Percentiles rank a stretch among this genome's conserved stretches.
Conservation (phyloP, 345 rosid species). For the Syzygium aqueum region DNA sequence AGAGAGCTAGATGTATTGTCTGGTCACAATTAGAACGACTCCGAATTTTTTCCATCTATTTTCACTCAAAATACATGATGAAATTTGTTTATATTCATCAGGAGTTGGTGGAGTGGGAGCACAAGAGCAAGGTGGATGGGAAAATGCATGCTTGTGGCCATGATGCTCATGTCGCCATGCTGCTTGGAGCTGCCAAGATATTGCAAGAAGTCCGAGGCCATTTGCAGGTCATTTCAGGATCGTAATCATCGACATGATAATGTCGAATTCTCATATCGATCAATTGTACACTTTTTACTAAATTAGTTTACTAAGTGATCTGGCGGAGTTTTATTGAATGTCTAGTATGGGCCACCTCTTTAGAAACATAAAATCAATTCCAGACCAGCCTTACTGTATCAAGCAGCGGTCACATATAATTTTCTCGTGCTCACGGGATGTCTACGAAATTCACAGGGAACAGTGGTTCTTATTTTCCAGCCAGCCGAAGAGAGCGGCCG, state of each 20-base stretch:
- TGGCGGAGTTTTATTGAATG: not conserved
- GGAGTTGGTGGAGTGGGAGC: conserved; percentile 29
- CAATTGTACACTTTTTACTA: not conserved
- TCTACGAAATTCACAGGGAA: conserved; percentile 28
- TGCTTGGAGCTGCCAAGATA: conserved; percentile 42
- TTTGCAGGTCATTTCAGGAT: conserved; percentile 17
- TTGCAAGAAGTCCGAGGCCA: conserved; percentile 27
- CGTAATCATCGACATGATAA: not conserved
- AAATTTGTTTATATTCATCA: not conserved
- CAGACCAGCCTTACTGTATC: not conserved
- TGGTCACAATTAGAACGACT: not conserved
- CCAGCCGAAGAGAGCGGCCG: conserved; percentile 62
- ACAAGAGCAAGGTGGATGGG: conserved; percentile 15
- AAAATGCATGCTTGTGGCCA: conserved; percentile 19
- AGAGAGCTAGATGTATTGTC: not conserved
- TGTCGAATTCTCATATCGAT: not conserved
- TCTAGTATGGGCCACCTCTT: not conserved
- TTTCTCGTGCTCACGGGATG: not conserved
- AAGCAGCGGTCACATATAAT: not conserved
- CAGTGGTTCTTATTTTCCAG: conserved; percentile 50
- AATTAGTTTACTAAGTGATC: not conserved
- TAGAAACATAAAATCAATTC: not conserved
- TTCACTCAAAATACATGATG: not conserved
- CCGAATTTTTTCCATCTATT: not conserved
- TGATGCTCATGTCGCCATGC: conserved; percentile 10